Evolutionary conservation across 129 eudicot species (phyloP), one percentile per base, ranked within the genome.

Genomic region (Tanacetum coccineum): DNA sequence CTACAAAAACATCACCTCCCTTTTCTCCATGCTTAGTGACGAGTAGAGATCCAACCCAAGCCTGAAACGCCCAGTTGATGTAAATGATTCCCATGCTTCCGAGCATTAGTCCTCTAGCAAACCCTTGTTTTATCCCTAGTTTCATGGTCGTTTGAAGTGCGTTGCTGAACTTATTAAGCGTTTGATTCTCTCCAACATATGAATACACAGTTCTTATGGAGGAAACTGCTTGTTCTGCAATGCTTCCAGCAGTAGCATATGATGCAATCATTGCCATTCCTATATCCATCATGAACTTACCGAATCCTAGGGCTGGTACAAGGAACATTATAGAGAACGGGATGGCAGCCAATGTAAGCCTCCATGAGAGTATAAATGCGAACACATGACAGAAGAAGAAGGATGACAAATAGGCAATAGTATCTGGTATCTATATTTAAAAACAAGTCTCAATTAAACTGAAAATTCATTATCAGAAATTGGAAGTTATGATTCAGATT

Each of bases 1-100:
- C 89, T 12, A 83, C 87, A 47, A 87, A 87, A 32, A 87, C 75
- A 59, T 87, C 84, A 4, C 95, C 90, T 14, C 90, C 95, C 62
- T 79, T 87, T 74, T 87, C 95, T 8, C 78, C 83, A 64, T 71
- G 81, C 40, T 72, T 87, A 62, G 87, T 79, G 42, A 87, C 84
- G 2, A 87, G 79, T 68, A 83, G 62, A 49, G 95, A 87, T 9
- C 95, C 95, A 2, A 83, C 46, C 89, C 87, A 87, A 47, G 83
- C 95, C 48, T 87, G 95, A 77, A 87, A 83, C 3, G 77, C 89
- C 95, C 95, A 87, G 60, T 82, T 87, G 40, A 87, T 20, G 42
- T 87, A 87, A 19, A 87, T 84, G 17, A 79, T 71, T 18, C 89
- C 89, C 95, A 87, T 83, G 85, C 87, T 76, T 48, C 95, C 95